Evolutionary conservation across 2,329 filamentous ascomycete genomes (phyloP).

Genomic region (Nemania diffusa): DNA sequence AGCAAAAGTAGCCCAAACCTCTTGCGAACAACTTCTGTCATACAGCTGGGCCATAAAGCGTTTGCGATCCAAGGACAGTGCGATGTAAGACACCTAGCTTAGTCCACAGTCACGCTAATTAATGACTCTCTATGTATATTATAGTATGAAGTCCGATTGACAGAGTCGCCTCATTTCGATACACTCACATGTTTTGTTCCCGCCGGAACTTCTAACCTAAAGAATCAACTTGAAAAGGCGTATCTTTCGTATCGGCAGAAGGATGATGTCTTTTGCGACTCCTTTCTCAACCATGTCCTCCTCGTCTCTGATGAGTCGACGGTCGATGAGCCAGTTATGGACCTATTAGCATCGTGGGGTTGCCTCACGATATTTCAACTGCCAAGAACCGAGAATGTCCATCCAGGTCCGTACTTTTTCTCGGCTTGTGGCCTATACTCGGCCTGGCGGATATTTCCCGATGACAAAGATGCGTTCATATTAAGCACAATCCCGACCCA

Average conservation of each 20-base stretch:
- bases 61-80: conserved; percentile 19
- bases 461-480: conserved; percentile 16
- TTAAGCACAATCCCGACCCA: conserved; percentile 14
- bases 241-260: conserved; percentile 8
- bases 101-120: background rate
- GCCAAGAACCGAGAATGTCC: background rate
- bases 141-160: conserved; percentile 22
- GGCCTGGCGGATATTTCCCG: conserved; percentile 10
- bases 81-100: conserved; percentile 13
- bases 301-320: conserved; percentile 13
- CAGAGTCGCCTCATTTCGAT: conserved; percentile 12
- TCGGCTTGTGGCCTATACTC: conserved; percentile 7
- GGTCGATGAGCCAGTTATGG: background rate
- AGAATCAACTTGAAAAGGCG: conserved; percentile 13
- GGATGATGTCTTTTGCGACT: conserved; percentile 20
- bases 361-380: conserved; percentile 13
- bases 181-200: conserved; percentile 14
- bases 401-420: conserved; percentile 15
- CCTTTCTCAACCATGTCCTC: conserved; percentile 4
- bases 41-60: conserved; percentile 8
- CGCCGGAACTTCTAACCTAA: background rate
- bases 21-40: conserved; percentile 9
- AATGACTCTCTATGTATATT: conserved; percentile 8
- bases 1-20: background rate
- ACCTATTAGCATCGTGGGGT: conserved; percentile 13